Percentiles rank a stretch among this genome's conserved stretches.
phyloP scores from a whole-genome alignment of 1,284 basidiomycete species.

The Microbotryum violaceum region DNA sequence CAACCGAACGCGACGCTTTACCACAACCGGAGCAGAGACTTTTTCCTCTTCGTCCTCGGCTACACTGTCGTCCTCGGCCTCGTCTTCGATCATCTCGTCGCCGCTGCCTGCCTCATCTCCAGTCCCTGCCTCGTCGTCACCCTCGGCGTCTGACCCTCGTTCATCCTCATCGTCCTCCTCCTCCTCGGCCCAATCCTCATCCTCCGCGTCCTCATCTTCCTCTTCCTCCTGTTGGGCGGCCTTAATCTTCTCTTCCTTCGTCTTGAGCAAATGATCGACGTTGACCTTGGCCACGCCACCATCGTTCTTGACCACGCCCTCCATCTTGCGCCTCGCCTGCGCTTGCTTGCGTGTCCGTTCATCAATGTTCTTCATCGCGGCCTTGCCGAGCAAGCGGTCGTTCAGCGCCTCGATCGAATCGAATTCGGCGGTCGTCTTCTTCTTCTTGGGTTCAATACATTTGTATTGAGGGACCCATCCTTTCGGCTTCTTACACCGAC shows the following conservation, averaged over 20 bases:
- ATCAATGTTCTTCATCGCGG: too few species aligned
- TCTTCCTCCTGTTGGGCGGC: conserved; percentile 7
- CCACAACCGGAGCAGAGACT: background rate
- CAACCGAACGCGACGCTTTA: background rate
- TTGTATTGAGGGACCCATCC: too few species aligned
- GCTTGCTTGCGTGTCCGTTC: background rate
- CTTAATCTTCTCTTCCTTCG: conserved; percentile 11
- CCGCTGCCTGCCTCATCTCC: conserved; percentile 3
- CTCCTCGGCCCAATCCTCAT: background rate
- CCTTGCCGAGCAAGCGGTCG: too few species aligned
- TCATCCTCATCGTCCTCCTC: conserved; percentile 6
- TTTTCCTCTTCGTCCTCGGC: background rate
- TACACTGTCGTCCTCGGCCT: background rate
- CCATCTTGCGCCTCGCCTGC: background rate
- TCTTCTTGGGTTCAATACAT: conserved; percentile 1
- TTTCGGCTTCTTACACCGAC: too few species aligned
- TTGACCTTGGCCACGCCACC: conserved; percentile 11
- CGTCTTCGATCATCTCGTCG: background rate
- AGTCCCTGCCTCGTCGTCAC: background rate
- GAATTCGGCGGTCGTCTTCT: background rate
- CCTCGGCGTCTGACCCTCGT: conserved; percentile 1
- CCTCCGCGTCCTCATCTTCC: conserved; percentile 15
- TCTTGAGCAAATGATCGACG: conserved; percentile 14
- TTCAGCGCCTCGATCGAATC: too few species aligned
- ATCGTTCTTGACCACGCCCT: background rate